Percentiles rank a stretch among this genome's conserved stretches.
These are phyloP conservation scores for Lagerstroemia speciosa DNA, from an alignment of 345 rosid species.

Conservation along the genomic window DNA sequence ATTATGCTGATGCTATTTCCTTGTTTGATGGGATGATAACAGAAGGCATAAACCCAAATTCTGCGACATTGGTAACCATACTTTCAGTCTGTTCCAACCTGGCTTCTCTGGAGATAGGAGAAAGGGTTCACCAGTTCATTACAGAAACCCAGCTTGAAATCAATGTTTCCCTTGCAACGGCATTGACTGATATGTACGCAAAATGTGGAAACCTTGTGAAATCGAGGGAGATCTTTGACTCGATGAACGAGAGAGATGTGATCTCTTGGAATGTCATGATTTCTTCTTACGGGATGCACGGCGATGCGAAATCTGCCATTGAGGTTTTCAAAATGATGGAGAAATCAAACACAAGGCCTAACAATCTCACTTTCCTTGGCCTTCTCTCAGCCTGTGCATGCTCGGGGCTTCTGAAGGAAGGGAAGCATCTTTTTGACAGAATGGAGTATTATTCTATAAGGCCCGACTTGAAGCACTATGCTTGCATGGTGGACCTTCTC, in stretches of 20 bases:
- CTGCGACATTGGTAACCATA: conserved; percentile 41
- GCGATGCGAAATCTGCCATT: conserved; percentile 42
- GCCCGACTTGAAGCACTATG: conserved; percentile 59
- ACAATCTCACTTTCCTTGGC: conserved; percentile 48
- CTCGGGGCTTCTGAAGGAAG: conserved; percentile 56
- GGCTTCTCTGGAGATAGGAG: conserved; percentile 45
- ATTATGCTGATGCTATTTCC: conserved; percentile 32
- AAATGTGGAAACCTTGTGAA: conserved; percentile 57
- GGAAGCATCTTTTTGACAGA: conserved; percentile 33
- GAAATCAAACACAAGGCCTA: conserved; percentile 39
- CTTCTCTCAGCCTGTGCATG: conserved; percentile 61
- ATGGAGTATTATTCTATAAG: conserved; percentile 36
- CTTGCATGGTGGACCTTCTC: conserved; percentile 61
- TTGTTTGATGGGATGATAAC: conserved; percentile 50
- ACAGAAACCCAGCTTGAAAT: conserved; percentile 33
- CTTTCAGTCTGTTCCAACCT: conserved; percentile 60
- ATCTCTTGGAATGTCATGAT: conserved; percentile 70
- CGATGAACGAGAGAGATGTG: conserved; percentile 35
- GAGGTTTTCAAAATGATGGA: conserved; percentile 51
- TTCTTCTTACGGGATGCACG: conserved; percentile 56
- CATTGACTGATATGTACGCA: conserved; percentile 62
- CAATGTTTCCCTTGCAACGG: conserved; percentile 44
- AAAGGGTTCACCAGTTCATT: conserved; percentile 39
- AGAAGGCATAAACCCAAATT: conserved; percentile 33
- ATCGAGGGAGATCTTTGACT: conserved; percentile 40